Base-by-base conservation (phyloP, 768 basidiomycete genomes). In the Pleurotus tuoliensis region DNA sequence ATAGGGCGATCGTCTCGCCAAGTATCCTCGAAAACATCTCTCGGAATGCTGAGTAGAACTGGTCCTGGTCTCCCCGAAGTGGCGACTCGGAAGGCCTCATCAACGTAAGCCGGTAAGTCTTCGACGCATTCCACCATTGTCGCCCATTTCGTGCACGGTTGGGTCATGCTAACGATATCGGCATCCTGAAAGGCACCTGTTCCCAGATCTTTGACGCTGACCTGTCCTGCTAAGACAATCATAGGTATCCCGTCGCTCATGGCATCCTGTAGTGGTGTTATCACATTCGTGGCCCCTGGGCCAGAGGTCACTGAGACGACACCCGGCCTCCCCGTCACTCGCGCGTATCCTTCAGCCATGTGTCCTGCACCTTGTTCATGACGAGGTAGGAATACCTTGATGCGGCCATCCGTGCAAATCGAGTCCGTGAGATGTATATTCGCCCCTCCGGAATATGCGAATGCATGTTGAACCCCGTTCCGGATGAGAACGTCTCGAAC, bases 401-500 rank as follows among this genome's bases (percentile, higher is more conserved):
- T 98, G 70, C 97, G 87, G 3, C 85, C 81, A 5, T 94, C 95
- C 70, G 95, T 88, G 81, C 98, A 90, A 72, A 98, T 98, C 69
- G 96, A 95, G 70, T 99, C 97, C 72, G 97, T 98, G 16, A 99
- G 95, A 59, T 96, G 96, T 37, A 98, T 84, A 71, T 98, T 98
- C 41, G 96, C 97, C 56, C 96, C 96, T 48, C 95, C 95, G 5
- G 96, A 95, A 73, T 98, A 99, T 37, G 97, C 96, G 65, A 99
- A 98, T 45, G 98, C 82, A 65, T 97, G 92, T 71, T 95, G 96
- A 63, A 98, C 95, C 56, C 81, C 84, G 67, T 98, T 96, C 47
- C 94, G 82, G 59, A 95, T 86, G 92, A 99, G 96, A 94, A 98
- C 98, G 74, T 99, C 96, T 71, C 98, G 94, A 76, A 98, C 96